Conservation (phyloP, 2,329 filamentous ascomycete genomes). For the Fusarium bulbicola region DNA sequence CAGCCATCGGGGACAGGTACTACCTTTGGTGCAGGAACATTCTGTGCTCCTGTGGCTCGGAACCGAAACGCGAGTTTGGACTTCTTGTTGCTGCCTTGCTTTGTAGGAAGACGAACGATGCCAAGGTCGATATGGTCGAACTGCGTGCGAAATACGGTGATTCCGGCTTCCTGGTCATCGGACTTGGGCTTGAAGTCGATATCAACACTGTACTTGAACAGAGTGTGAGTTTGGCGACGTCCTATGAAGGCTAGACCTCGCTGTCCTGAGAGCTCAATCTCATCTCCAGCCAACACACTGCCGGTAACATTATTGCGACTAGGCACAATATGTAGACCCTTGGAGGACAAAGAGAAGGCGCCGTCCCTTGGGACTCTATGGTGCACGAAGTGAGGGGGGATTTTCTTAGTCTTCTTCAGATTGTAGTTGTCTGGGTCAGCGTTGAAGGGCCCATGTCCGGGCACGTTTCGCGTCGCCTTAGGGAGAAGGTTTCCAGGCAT, state of each 20-base stretch:
- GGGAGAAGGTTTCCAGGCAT: slow-evolving; percentile 44
- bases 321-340: neutral
- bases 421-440: slow-evolving; percentile 13
- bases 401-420: neutral
- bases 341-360: neutral
- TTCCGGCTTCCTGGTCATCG: slow-evolving; percentile 8
- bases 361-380: slow-evolving; percentile 3
- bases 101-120: neutral
- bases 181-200: slow-evolving; percentile 1
- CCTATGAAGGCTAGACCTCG: slow-evolving; percentile 21
- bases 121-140: slow-evolving; percentile 30
- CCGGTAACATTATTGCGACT: slow-evolving; percentile 24
- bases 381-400: slow-evolving; percentile 18
- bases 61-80: slow-evolving; percentile 6
- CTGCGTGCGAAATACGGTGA: slow-evolving; percentile 23
- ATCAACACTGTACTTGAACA: slow-evolving; percentile 21
- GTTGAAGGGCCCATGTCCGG: slow-evolving; percentile 10
- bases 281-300: neutral
- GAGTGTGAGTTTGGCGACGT: slow-evolving; percentile 17
- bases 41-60: slow-evolving; percentile 1
- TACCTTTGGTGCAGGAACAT: neutral
- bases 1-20: slow-evolving; percentile 15
- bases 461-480: neutral
- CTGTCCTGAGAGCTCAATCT: slow-evolving; percentile 14
- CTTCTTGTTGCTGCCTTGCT: neutral